Percentiles rank a stretch among this genome's conserved stretches.
Evolutionary conservation across 1,139 yeast species (phyloP).

Genomic region (Sugiyamaella pinicola): DNA sequence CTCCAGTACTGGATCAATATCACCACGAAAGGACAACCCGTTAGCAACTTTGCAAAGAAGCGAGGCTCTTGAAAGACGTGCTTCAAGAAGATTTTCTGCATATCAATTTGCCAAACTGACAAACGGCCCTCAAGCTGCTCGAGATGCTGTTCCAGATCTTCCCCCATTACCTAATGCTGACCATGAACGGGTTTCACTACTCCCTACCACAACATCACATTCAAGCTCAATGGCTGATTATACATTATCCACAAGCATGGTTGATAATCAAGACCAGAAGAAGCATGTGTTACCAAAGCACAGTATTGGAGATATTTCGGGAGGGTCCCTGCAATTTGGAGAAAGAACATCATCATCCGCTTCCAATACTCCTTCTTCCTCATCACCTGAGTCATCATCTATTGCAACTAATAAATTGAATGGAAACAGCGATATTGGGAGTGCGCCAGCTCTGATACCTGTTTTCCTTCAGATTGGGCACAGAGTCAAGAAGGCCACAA

Average conservation of each 20-base stretch:
- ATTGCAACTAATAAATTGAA: not conserved
- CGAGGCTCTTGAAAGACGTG: conserved; percentile 82
- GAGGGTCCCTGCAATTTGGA: not conserved
- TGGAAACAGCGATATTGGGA: not conserved
- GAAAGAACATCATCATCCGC: not conserved
- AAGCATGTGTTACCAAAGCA: not conserved
- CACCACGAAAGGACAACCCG: conserved; percentile 49
- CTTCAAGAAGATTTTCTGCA: conserved; percentile 89
- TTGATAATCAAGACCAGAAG: conserved; percentile 19
- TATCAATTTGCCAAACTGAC: conserved; percentile 85
- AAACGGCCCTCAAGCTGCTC: conserved; percentile 42
- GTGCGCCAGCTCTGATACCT: conserved; percentile 25
- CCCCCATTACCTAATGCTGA: conserved; percentile 38
- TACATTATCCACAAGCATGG: conserved; percentile 31
- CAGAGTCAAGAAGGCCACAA: conserved; percentile 61
- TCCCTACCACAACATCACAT: conserved; percentile 37
- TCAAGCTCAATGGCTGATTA: conserved; percentile 35
- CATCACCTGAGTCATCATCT: not conserved
- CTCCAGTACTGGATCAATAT: conserved; percentile 10
- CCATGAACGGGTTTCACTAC: conserved; percentile 22
- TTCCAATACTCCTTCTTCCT: not conserved
- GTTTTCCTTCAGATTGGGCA: conserved; percentile 61
- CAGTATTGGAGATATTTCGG: not conserved
- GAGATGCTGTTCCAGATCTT: conserved; percentile 33
- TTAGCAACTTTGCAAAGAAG: conserved; percentile 76